These are phyloP conservation scores for Cercospora zeae-maydis DNA, from an alignment of 2,329 filamentous ascomycete species.

Conservation along the genomic window DNA sequence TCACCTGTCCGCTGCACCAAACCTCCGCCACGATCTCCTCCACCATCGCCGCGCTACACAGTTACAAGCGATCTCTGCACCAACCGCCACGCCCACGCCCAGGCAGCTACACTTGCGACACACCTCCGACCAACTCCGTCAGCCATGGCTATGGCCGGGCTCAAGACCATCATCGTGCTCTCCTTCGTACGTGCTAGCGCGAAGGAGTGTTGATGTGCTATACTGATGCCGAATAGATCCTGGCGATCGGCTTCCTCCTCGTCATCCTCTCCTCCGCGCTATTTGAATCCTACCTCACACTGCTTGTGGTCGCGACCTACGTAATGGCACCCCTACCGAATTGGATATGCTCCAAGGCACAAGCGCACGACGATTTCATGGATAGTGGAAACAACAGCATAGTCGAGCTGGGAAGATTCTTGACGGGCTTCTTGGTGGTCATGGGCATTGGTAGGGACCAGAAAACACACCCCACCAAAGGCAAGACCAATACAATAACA, in stretches of 20 bases:
- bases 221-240: constrained; percentile 55
- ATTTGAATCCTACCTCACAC: constrained; percentile 89
- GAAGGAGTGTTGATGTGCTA: constrained; percentile 11
- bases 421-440: constrained; percentile 90
- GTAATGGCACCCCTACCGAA: constrained; percentile 90
- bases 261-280: constrained; percentile 97
- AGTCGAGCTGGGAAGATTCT: constrained; percentile 90
- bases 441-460: constrained; percentile 85
- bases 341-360: constrained; percentile 86
- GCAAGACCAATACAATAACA: constrained; percentile 3
- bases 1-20: not conserved
- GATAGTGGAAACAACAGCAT: constrained; percentile 76
- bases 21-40: not conserved
- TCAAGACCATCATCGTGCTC: constrained; percentile 98
- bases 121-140: constrained; percentile 6
- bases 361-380: constrained; percentile 95
- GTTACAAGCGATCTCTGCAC: no score
- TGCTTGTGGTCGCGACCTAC: constrained; percentile 94
- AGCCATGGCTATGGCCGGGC: constrained; percentile 65
- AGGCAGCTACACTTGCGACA: not conserved
- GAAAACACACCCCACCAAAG: not conserved
- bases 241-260: constrained; percentile 96
- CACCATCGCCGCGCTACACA: not conserved
- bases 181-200: constrained; percentile 66
- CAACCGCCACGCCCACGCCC: not conserved